Base-by-base conservation (phyloP, 495 filamentous ascomycete genomes). In the Massariosphaeria phaeospora region DNA sequence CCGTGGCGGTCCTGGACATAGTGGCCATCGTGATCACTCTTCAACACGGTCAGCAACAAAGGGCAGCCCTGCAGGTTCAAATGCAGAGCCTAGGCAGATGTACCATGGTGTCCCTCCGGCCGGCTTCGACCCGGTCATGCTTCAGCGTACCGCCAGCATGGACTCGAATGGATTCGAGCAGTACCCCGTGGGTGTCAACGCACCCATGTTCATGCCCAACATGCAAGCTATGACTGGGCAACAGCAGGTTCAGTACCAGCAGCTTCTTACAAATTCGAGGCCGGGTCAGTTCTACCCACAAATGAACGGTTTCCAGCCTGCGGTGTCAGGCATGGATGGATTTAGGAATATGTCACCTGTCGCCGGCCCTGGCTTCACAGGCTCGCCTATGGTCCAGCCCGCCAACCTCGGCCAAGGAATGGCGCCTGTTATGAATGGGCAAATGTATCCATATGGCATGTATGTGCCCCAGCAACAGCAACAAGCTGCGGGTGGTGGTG, bases 161-260 rank as follows among this genome's bases (percentile, higher is more conserved):
- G 82, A 84, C 39, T 72, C 78, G 7, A 73, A 73, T 42, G 66
- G 54, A 26, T 72, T 79, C 55, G 68, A 76, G 8, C 70, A 76
- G n/a, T 83, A 79, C 64, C 71, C 76, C 2, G 57, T 71, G 11
- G 75, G 71, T 40, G 62, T 74, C 10, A 73, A 73, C 31, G 73
- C 64, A 5, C 65, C 71, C 13, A 77, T 83, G 67, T 83, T 72
- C 66, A 48, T 68, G 44, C 58, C 59, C 8, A 72, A 69, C 52
- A 67, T 75, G 55, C 71, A 73, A 30, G 70, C 79, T 54, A 66
- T 69, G 17, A 76, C 80, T 30, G 74, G 70, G 31, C 65, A 78
- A 1, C 58, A 81, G 41, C 80, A 83, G 65, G 79, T 77, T 55
- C 81, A 82, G 65, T 56, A 80, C 35, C 81, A 83, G 64, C 81